phyloP scores from a whole-genome alignment of 176 grass and related monocot genomes.

The Thalia dealbata region DNA sequence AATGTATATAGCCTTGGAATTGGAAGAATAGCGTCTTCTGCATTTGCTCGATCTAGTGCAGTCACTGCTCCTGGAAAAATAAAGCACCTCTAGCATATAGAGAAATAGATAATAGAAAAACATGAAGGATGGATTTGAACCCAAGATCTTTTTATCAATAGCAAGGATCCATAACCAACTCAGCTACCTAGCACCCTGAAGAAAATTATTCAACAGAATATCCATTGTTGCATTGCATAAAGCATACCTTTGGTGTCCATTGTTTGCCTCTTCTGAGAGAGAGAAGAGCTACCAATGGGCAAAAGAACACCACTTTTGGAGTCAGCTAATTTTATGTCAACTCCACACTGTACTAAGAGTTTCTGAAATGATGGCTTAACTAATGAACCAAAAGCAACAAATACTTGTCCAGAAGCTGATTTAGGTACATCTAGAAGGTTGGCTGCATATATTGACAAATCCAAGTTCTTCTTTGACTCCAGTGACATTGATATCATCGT shows the following conservation, averaged over 20 bases:
- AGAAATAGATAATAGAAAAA: neutral
- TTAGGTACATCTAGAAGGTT: conserved; percentile 56
- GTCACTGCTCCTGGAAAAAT: conserved; percentile 42
- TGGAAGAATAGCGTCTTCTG: conserved; percentile 80
- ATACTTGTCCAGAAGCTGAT: conserved; percentile 51
- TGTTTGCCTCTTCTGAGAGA: conserved; percentile 41
- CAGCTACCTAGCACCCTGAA: neutral
- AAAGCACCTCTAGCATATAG: conserved; percentile 16
- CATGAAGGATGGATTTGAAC: too few species aligned
- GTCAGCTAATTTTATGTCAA: conserved; percentile 52
- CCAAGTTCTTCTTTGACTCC: conserved; percentile 34
- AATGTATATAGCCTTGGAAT: conserved; percentile 59
- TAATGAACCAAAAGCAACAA: conserved; percentile 71
- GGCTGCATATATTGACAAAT: conserved; percentile 53
- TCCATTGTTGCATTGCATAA: neutral
- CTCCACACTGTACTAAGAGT: conserved; percentile 54
- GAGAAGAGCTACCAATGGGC: conserved; percentile 28
- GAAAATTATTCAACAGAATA: neutral
- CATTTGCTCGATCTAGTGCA: conserved; percentile 78
- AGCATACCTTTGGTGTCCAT: conserved; percentile 47
- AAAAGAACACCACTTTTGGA: conserved; percentile 71
- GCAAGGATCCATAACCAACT: too few species aligned
- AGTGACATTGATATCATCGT: conserved; percentile 46
- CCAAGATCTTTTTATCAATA: too few species aligned
- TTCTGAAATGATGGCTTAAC: conserved; percentile 86